These are phyloP conservation scores for Grigorovia humatica DNA, from an alignment of 805 yeast genomes.

Conservation along the genomic window DNA sequence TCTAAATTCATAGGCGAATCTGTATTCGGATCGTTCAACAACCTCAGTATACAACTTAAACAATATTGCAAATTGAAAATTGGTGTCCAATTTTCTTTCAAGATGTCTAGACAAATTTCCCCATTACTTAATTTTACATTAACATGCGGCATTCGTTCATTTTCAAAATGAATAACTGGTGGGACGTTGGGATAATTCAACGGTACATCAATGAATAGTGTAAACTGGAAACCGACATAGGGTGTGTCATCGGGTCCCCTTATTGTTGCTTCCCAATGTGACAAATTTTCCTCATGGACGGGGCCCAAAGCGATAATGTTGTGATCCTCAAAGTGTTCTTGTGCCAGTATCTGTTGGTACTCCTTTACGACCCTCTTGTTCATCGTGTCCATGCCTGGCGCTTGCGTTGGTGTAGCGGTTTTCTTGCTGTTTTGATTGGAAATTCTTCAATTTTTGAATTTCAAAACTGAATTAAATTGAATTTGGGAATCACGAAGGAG, in stretches of 20 bases:
- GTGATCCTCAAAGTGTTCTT: neutral
- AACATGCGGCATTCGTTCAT: slow-evolving; percentile 36
- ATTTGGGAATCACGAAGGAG: neutral
- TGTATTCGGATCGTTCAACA: slow-evolving; percentile 57
- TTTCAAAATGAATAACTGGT: slow-evolving; percentile 41
- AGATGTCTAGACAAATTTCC: slow-evolving; percentile 60
- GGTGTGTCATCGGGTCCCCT: slow-evolving; percentile 44
- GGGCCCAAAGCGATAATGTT: slow-evolving; percentile 27
- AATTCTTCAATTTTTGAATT: no score
- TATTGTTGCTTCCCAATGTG: slow-evolving; percentile 42
- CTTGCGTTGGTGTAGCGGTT: no score
- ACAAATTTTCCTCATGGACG: slow-evolving; percentile 32
- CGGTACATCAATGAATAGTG: slow-evolving; percentile 37
- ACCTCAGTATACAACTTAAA: slow-evolving; percentile 45
- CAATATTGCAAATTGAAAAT: slow-evolving; percentile 56
- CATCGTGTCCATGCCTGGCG: neutral
- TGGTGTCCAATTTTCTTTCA: slow-evolving; percentile 58
- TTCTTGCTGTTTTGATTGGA: no score
- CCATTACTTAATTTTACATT: slow-evolving; percentile 46
- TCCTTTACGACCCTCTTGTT: neutral
- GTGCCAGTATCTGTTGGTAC: neutral
- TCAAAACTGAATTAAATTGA: neutral
- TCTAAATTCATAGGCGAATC: slow-evolving; percentile 64
- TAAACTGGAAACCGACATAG: slow-evolving; percentile 45
- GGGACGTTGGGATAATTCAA: slow-evolving; percentile 47